Evolutionary conservation across 169 alveolate genomes (phyloP).

Genomic region (Eimeria necatrix): DNA sequence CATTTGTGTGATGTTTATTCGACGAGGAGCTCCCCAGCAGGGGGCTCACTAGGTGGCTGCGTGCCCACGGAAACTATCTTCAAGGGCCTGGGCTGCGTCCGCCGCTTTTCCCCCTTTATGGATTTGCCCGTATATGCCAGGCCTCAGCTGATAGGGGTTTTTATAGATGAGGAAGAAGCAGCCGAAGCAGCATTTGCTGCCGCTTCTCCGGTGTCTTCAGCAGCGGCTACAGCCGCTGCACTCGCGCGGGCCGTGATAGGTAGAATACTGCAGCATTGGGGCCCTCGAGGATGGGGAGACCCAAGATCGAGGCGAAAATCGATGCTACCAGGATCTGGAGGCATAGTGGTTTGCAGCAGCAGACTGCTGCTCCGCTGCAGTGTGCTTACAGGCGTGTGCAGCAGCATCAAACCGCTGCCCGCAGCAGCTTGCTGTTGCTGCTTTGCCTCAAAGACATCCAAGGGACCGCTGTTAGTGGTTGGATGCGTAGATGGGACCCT

Average conservation of each 20-base stretch:
- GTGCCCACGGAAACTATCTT: background rate
- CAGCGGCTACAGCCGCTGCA: conserved; percentile 50
- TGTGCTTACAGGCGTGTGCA: conserved; percentile 48
- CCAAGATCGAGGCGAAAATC: background rate
- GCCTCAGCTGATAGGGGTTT: conserved; percentile 32
- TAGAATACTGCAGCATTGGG: conserved; percentile 37
- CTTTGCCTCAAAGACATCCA: conserved; percentile 49
- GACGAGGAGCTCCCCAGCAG: background rate
- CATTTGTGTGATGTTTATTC: background rate
- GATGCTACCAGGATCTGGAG: conserved; percentile 62
- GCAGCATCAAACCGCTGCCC: conserved; percentile 58
- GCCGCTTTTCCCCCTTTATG: conserved; percentile 39
- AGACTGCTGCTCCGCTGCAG: conserved; percentile 51
- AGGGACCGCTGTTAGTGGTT: conserved; percentile 35
- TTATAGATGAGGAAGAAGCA: conserved; percentile 55
- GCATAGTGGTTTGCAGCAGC: conserved; percentile 66
- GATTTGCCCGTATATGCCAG: conserved; percentile 24
- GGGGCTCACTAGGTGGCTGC: background rate
- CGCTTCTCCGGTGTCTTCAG: conserved; percentile 48
- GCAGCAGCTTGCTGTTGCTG: conserved; percentile 65
- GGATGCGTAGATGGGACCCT: conserved; percentile 54
- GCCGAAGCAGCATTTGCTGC: conserved; percentile 53
- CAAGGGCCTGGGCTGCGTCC: conserved; percentile 46
- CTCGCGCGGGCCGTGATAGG: conserved; percentile 48
- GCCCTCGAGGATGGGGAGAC: conserved; percentile 15